Evolutionary conservation across 2,329 filamentous ascomycete species (phyloP).

Genomic region (Celoporthe dispersa): DNA sequence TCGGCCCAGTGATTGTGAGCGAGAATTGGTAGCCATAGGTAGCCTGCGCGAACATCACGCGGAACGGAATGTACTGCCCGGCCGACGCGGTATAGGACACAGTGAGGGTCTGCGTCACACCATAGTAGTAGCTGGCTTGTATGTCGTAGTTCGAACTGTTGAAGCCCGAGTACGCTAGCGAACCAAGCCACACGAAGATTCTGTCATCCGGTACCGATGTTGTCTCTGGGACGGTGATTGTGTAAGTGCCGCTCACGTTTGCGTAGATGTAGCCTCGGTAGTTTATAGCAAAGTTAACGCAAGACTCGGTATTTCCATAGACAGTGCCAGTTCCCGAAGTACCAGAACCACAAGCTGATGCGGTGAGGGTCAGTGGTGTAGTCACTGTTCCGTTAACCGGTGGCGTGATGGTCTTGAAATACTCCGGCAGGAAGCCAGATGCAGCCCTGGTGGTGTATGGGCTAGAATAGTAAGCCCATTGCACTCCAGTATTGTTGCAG

Average conservation of each 20-base stretch:
- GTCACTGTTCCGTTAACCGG: not conserved
- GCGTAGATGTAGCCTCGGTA: slow-evolving; percentile 17
- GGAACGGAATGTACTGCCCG: slow-evolving; percentile 8
- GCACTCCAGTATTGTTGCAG: not conserved
- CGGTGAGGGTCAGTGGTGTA: not conserved
- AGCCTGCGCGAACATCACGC: slow-evolving; percentile 12
- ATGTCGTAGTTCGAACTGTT: slow-evolving; percentile 9
- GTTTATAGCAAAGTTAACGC: slow-evolving; percentile 6
- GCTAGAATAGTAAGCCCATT: slow-evolving; percentile 8
- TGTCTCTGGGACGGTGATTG: not conserved
- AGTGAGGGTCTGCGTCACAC: not conserved
- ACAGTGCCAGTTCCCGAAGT: not conserved
- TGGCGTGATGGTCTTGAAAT: not conserved
- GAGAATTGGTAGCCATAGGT: not conserved
- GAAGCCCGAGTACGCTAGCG: slow-evolving; percentile 1
- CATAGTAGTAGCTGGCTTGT: not conserved
- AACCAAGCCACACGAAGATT: slow-evolving; percentile 5
- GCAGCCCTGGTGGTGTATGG: not conserved
- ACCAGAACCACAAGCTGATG: not conserved
- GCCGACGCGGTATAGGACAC: not conserved
- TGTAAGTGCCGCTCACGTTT: not conserved
- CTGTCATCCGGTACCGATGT: slow-evolving; percentile 4
- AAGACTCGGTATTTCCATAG: slow-evolving; percentile 3
- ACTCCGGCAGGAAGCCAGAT: not conserved
- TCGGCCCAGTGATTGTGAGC: slow-evolving; percentile 2